Percentiles rank a stretch among this genome's conserved stretches.
phyloP scores from a whole-genome alignment of 2,329 filamentous ascomycete species.

The Grosmannia huntii region DNA sequence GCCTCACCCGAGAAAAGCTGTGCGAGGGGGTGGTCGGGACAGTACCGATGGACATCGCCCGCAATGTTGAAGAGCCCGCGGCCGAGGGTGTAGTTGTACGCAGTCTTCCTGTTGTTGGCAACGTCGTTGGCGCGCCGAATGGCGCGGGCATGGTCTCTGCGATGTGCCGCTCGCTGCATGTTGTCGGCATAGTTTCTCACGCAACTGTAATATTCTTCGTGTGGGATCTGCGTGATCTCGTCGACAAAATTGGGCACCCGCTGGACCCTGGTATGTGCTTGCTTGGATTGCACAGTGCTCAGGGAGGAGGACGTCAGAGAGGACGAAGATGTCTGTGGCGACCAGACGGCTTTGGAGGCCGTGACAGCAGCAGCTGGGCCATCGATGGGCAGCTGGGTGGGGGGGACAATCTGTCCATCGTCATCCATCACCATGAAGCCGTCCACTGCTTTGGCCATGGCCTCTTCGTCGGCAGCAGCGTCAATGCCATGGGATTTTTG shows the following conservation, averaged over 20 bases:
- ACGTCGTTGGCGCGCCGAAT: slow-evolving; percentile 6
- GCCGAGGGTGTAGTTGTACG: slow-evolving; percentile 9
- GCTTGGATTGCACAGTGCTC: background rate
- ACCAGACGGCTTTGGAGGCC: background rate
- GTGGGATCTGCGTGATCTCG: slow-evolving; percentile 11
- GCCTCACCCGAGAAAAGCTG: slow-evolving; percentile 5
- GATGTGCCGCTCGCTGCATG: slow-evolving; percentile 9
- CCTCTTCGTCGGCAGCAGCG: background rate
- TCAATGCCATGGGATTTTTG: too few species aligned
- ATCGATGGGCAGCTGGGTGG: background rate
- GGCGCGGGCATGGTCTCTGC: slow-evolving; percentile 1
- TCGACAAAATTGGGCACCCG: slow-evolving; percentile 9
- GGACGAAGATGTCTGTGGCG: background rate
- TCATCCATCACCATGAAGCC: slow-evolving; percentile 7
- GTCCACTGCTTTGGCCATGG: background rate
- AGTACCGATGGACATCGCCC: background rate
- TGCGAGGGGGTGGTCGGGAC: slow-evolving; percentile 6
- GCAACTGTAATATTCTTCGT: slow-evolving; percentile 9
- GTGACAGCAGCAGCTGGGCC: background rate
- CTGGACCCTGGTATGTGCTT: background rate
- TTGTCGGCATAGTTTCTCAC: slow-evolving; percentile 10
- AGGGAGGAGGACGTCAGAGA: background rate
- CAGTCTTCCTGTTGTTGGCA: background rate
- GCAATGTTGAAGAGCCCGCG: slow-evolving; percentile 12
- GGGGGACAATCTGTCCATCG: slow-evolving; percentile 4